Percentiles rank a stretch among this genome's conserved stretches.
Evolutionary conservation across 2,329 filamentous ascomycete genomes (phyloP).

Genomic region (Bipolaris victoriae): DNA sequence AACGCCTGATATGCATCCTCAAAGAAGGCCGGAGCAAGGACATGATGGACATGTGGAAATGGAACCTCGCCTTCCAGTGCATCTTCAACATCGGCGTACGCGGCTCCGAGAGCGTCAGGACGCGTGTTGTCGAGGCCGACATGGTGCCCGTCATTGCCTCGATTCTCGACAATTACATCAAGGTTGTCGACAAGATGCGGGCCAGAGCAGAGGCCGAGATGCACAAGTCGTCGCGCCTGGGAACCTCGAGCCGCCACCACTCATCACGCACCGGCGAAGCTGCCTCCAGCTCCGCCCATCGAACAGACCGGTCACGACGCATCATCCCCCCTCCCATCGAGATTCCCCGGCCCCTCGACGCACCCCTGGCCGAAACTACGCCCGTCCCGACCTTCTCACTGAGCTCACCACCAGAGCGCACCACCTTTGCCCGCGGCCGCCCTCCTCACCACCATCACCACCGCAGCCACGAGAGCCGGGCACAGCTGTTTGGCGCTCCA

Average conservation of each 20-base stretch:
- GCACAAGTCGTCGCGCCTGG: slow-evolving; percentile 62
- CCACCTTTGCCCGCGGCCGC: slow-evolving; percentile 65
- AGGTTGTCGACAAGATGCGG: slow-evolving; percentile 89
- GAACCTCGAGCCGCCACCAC: slow-evolving; percentile 48
- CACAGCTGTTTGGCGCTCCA: slow-evolving; percentile 38
- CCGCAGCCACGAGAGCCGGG: slow-evolving; percentile 56
- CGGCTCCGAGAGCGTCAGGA: slow-evolving; percentile 91
- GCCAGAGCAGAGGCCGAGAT: slow-evolving; percentile 83
- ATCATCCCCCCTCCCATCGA: slow-evolving; percentile 87
- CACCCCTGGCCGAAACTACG: slow-evolving; percentile 64
- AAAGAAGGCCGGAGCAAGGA: slow-evolving; percentile 97
- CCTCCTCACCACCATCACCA: slow-evolving; percentile 58
- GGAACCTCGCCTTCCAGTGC: slow-evolving; percentile 98
- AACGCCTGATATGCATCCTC: slow-evolving; percentile 93
- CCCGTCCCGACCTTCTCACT: slow-evolving; percentile 68
- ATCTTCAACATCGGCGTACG: slow-evolving; percentile 98
- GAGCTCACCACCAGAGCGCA: slow-evolving; percentile 73
- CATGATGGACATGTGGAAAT: slow-evolving; percentile 99
- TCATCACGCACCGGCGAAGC: slow-evolving; percentile 50
- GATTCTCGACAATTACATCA: slow-evolving; percentile 97
- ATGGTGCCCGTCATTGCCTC: slow-evolving; percentile 99
- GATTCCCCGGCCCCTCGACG: slow-evolving; percentile 63
- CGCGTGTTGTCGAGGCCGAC: slow-evolving; percentile 94
- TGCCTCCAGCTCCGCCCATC: slow-evolving; percentile 45
- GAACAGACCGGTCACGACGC: slow-evolving; percentile 63